Conservation (phyloP, 441 rosid species). For the Brassica balearica region DNA sequence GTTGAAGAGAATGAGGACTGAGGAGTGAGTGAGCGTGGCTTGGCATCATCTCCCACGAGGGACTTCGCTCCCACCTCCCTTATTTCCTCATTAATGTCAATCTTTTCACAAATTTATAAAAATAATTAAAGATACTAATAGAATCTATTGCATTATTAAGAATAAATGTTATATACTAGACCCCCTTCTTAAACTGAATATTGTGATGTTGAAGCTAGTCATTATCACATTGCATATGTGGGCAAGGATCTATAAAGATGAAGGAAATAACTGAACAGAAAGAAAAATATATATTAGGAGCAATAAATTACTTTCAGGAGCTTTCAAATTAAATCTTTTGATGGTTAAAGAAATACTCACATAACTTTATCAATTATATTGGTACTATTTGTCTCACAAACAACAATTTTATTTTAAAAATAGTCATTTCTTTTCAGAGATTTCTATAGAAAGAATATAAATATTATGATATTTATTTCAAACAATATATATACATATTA, state of each 20-base stretch:
- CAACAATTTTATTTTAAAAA: too few relatives aligned
- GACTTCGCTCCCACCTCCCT: constrained; percentile 30
- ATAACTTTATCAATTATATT: neutral
- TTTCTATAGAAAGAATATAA: too few relatives aligned
- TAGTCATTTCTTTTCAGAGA: too few relatives aligned
- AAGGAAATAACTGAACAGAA: neutral
- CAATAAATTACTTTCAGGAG: neutral
- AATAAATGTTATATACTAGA: constrained; percentile 15
- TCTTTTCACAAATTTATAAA: constrained; percentile 11
- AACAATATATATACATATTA: too few relatives aligned
- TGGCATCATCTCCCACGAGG: constrained; percentile 49
- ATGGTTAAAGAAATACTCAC: neutral
- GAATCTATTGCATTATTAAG: constrained; percentile 22
- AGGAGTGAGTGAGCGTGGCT: constrained; percentile 33
- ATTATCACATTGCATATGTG: constrained; percentile 31
- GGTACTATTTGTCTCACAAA: neutral
- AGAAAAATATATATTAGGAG: neutral
- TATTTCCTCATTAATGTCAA: constrained; percentile 29
- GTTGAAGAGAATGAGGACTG: constrained; percentile 21
- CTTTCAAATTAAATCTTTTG: neutral
- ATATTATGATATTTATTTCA: too few relatives aligned
- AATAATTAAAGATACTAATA: neutral
- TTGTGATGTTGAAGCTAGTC: constrained; percentile 35
- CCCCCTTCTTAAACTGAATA: constrained; percentile 24
- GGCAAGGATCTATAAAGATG: constrained; percentile 14